Conservation (phyloP, 2,329 filamentous ascomycete genomes). For the Fusarium sublunatum region DNA sequence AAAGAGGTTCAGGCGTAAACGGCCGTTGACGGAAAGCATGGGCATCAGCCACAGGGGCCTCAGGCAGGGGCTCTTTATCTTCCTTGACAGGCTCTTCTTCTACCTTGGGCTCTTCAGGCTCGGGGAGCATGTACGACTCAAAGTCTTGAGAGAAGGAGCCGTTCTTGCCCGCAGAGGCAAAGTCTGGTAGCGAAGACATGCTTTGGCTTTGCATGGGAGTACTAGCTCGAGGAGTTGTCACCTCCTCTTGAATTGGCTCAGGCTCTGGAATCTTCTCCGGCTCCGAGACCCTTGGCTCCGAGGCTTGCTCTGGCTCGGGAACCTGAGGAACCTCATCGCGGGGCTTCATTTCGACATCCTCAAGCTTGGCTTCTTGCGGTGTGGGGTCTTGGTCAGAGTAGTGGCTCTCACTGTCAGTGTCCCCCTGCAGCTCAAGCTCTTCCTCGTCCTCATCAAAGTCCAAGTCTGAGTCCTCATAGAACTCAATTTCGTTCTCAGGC, state of each 20-base stretch:
- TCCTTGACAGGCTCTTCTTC: conserved; percentile 44
- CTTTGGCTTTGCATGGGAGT: conserved; percentile 38
- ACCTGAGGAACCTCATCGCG: background rate
- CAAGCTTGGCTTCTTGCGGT: conserved; percentile 40
- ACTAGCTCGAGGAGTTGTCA: conserved; percentile 62
- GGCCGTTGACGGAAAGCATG: conserved; percentile 56
- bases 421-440: conserved; percentile 60
- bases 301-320: conserved; percentile 28
- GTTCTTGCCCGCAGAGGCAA: conserved; percentile 50
- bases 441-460: conserved; percentile 69
- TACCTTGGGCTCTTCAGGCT: conserved; percentile 50
- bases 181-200: conserved; percentile 52
- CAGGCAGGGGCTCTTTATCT: conserved; percentile 39
- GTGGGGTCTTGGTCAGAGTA: conserved; percentile 48
- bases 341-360: conserved; percentile 54
- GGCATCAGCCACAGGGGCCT: conserved; percentile 50
- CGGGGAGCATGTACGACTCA: conserved; percentile 61
- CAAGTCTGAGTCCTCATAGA: conserved; percentile 62
- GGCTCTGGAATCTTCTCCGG: background rate
- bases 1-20: conserved; percentile 62
- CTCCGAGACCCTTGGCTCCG: background rate
- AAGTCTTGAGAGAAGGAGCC: conserved; percentile 57
- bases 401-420: conserved; percentile 55
- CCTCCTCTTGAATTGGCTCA: conserved; percentile 57
- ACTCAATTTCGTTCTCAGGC: conserved; percentile 71